Evolutionary conservation across 345 rosid species (phyloP), one percentile per base, ranked within the genome.

Genomic region (Limnanthes douglasii): DNA sequence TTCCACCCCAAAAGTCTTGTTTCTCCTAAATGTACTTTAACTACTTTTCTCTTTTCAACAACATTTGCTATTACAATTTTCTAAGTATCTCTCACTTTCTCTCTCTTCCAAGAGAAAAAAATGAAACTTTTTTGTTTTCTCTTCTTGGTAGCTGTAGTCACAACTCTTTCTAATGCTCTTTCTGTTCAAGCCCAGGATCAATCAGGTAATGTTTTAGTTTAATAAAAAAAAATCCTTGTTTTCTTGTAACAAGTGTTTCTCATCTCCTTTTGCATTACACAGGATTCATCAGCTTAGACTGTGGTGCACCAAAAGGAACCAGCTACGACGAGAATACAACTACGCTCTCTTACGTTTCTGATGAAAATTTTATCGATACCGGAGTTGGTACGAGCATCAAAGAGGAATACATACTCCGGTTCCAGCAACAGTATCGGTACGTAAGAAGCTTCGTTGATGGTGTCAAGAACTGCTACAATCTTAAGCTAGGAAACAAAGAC

Each of bases 201-300:
- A 21, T 56, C 61, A 41, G 61, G 61, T 48, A 48, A 7, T 5
- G 15, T 2, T 11, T 31, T 10, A 8, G 34, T 14, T 21, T 44
- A 6, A 5, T 31, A 20, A 11, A n/a, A 9, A 7, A 0, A 2
- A 16, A 31, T 10, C 14, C 17, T 11, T 31, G 8, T 4, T 18
- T 2, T 24, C 33, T 5, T 11, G 2, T n/a, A 12, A 11, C 22
- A 11, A 36, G 14, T 17, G 17, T 2, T 33, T 13, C 5, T 17
- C 5, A 0, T 18, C 0, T 18, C 5, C 23, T 4, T 45, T 5
- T 44, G 5, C 32, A 0, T 11, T 2, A 25, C 9, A 15, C 58
- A 59, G 69, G 66, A 10, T 67, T 62, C 33, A 51, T 62, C 5
- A 62, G 73, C 53, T 46, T 62, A 31, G 73, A 62, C 23, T 67